Percentiles rank a stretch among this genome's conserved stretches.
Evolutionary conservation across 768 basidiomycete genomes (phyloP).

Genomic region (Naganishia onofrii): DNA sequence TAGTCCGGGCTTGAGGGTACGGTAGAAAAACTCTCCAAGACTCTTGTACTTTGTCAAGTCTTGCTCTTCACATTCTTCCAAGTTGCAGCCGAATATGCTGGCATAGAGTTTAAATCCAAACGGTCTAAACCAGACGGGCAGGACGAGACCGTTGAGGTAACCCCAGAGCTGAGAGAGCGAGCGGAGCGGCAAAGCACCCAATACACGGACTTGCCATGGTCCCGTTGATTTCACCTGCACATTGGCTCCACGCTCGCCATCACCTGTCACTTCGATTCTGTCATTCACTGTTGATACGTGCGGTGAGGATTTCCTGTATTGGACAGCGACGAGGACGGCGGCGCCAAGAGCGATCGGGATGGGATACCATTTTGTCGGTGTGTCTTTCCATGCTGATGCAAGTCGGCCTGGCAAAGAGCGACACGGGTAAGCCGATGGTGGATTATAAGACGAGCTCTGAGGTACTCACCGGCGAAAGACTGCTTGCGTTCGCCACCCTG

Average conservation of each 20-base stretch:
- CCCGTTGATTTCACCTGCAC: conserved; percentile 33
- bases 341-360: conserved; percentile 87
- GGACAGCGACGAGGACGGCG: conserved; percentile 62
- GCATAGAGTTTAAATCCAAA: conserved; percentile 82
- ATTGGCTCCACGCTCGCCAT: conserved; percentile 45
- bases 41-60: conserved; percentile 77
- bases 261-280: conserved; percentile 41
- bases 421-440: not conserved
- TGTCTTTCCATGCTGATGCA: conserved; percentile 74
- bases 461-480: conserved; percentile 17
- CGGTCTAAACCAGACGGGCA: conserved; percentile 94
- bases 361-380: conserved; percentile 93
- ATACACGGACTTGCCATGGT: conserved; percentile 68
- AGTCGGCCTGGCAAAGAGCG: conserved; percentile 52
- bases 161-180: conserved; percentile 98
- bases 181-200: conserved; percentile 89
- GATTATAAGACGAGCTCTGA: not conserved
- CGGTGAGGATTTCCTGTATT: conserved; percentile 35
- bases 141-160: conserved; percentile 84
- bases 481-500: conserved; percentile 1
- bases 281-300: conserved; percentile 21
- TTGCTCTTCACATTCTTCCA: conserved; percentile 77
- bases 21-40: conserved; percentile 95
- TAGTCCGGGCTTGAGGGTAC: conserved; percentile 73
- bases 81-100: conserved; percentile 84